Base-by-base conservation (phyloP, 2,329 filamentous ascomycete species). In the Hypoxylon rubiginosum region DNA sequence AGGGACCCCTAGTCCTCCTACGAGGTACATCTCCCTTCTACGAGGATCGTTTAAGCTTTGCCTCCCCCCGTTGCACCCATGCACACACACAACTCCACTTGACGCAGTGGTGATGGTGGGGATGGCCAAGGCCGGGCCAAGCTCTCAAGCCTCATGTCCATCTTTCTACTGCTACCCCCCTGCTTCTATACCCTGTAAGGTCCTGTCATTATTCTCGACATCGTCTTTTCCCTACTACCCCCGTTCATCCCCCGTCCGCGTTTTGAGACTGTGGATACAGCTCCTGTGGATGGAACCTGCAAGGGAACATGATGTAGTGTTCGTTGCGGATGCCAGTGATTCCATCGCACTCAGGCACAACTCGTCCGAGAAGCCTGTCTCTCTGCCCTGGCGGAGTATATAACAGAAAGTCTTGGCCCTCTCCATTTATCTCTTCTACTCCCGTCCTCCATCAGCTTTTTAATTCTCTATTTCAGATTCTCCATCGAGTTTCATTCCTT, bases 381-480 rank as follows among this genome's bases (percentile, higher is more conserved):
- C 57, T 61, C 45, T 64, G 69, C 58, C 46, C 26, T 52, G 50
- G 57, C 67, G 58, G 66, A 70, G 62, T 70, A 72, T 74, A 76
- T 78, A 80, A 82, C 81, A 80, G 75, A 46, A 78, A 74, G 73
- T 78, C 80, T 82, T 81, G 82, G 80, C 78, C 77, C 73, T 36
- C 72, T 68, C 66, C 67, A 76, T 74, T 73, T 77, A 68, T 76
- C 59, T 65, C 71, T 73, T 73, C 74, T 73, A 70, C 71, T 73
- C 62, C 75, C 71, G 65, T 76, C 73, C 75, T 77, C 77, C 74
- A 72, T 69, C 73, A 70, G 62, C 70, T n/a, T 72, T 71, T 68
- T 53, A 69, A 66, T 67, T 70, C 63, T 71, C 67, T 71, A 71
- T 70, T 68, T 73, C 66, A 52, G 71, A 70, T 66, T 66, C 71